A percentile compares a stretch with the other conserved stretches of the same genome.
Evolutionary conservation across 495 filamentous ascomycete genomes (phyloP).

Genomic region (Daldinia grandis): DNA sequence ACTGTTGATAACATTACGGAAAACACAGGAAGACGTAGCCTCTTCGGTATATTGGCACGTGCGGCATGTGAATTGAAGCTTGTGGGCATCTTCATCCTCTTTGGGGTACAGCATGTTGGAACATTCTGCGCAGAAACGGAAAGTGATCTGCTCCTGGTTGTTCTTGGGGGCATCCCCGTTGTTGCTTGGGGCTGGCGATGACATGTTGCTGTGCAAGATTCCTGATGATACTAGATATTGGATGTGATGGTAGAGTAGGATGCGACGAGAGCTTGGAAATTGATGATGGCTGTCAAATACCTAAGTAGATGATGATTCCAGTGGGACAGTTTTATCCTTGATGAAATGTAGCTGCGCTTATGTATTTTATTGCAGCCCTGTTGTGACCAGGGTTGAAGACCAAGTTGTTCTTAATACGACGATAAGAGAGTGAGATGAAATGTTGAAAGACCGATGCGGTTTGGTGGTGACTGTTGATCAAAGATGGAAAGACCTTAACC

Average conservation of each 20-base stretch:
- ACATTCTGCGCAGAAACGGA: slow-evolving; percentile 97
- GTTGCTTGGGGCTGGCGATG: slow-evolving; percentile 68
- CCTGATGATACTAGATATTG: not conserved
- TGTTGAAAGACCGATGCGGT: not conserved
- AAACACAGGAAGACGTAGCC: slow-evolving; percentile 86
- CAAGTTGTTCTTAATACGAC: not conserved
- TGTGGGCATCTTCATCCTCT: slow-evolving; percentile 73
- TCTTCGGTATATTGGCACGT: slow-evolving; percentile 90
- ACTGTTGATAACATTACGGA: slow-evolving; percentile 87
- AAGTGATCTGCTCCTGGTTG: slow-evolving; percentile 81
- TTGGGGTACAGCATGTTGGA: slow-evolving; percentile 98
- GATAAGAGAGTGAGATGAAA: not conserved
- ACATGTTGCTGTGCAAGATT: slow-evolving; percentile 51
- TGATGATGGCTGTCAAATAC: not conserved
- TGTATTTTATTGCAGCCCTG: not conserved
- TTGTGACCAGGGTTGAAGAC: not conserved
- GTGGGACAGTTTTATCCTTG: not conserved
- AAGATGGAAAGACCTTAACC: not conserved
- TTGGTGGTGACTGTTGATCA: not conserved
- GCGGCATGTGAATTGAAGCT: slow-evolving; percentile 72
- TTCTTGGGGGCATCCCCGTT: slow-evolving; percentile 61
- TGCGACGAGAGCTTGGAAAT: not conserved
- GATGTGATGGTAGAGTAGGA: not conserved
- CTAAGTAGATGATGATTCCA: not conserved
- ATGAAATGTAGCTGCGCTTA: not conserved